A percentile compares a stretch with the other conserved stretches of the same genome.
Conservation (phyloP, 1,139 yeast genomes). For the Pneumocystis carinii region DNA sequence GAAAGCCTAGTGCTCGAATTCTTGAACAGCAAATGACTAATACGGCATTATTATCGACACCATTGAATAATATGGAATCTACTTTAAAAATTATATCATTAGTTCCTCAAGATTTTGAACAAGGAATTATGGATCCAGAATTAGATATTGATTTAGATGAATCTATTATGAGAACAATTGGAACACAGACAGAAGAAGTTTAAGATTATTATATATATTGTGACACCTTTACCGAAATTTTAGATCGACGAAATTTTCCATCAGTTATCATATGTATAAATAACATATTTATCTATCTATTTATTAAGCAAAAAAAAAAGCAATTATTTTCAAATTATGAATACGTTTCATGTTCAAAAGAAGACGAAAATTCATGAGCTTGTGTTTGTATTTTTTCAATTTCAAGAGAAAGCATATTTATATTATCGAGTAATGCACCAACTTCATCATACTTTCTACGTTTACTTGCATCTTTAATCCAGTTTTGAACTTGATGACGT, state of each 20-base stretch:
- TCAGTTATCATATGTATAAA: not conserved
- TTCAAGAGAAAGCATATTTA: constrained; percentile 42
- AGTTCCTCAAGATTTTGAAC: not conserved
- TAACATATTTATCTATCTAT: not conserved
- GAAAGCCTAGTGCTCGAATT: not conserved
- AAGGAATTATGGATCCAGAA: not conserved
- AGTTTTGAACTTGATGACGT: constrained; percentile 43
- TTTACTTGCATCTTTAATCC: constrained; percentile 46
- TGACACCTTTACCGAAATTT: not conserved
- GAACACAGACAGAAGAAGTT: not conserved
- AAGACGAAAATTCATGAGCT: not conserved
- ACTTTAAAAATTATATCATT: not conserved
- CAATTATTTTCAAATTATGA: too few species aligned
- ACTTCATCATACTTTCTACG: constrained; percentile 69
- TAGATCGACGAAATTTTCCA: not conserved
- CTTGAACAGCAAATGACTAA: not conserved
- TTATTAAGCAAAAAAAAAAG: too few species aligned
- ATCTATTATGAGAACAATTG: not conserved
- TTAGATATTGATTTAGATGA: not conserved
- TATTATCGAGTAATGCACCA: constrained; percentile 41
- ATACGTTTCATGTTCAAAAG: too few species aligned
- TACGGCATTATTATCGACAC: not conserved
- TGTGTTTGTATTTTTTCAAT: constrained; percentile 24
- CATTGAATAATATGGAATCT: not conserved
- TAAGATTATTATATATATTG: not conserved